These are phyloP conservation scores for Rhizophora mangle DNA, from an alignment of 345 rosid genomes.

Conservation along the genomic window DNA sequence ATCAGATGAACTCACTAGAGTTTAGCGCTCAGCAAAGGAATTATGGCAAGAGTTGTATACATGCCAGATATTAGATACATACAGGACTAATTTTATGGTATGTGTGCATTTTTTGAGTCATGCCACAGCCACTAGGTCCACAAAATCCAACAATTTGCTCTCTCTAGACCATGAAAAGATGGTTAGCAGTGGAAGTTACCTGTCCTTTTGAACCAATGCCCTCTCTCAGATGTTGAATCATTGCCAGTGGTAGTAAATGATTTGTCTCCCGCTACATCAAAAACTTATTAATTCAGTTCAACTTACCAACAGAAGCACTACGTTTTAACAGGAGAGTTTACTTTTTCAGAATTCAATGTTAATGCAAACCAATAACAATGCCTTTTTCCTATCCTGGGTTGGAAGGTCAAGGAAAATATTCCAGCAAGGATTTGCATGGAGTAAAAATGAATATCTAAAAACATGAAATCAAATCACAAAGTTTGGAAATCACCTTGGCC, in stretches of 20 bases:
- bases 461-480: neutral
- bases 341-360: neutral
- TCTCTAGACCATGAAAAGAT: constrained; percentile 7
- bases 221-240: constrained; percentile 80
- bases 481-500: too few relatives aligned
- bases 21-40: constrained; percentile 13
- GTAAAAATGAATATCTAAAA: neutral
- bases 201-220: constrained; percentile 75
- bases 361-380: neutral
- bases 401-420: neutral
- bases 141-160: constrained; percentile 6
- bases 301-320: constrained; percentile 3
- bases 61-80: constrained; percentile 2
- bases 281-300: constrained; percentile 9
- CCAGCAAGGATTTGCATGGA: neutral
- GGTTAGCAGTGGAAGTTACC: constrained; percentile 36
- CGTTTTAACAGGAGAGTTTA: neutral
- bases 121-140: constrained; percentile 14
- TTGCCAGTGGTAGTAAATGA: constrained; percentile 61
- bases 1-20: constrained; percentile 19
- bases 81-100: constrained; percentile 2
- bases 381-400: neutral
- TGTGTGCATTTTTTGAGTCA: neutral
- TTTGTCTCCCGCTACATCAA: constrained; percentile 48
- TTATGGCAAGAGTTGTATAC: constrained; percentile 6